Percentiles rank a stretch among this genome's conserved stretches.
Evolutionary conservation across 345 rosid species (phyloP).

Genomic region (Citrus reticulata): DNA sequence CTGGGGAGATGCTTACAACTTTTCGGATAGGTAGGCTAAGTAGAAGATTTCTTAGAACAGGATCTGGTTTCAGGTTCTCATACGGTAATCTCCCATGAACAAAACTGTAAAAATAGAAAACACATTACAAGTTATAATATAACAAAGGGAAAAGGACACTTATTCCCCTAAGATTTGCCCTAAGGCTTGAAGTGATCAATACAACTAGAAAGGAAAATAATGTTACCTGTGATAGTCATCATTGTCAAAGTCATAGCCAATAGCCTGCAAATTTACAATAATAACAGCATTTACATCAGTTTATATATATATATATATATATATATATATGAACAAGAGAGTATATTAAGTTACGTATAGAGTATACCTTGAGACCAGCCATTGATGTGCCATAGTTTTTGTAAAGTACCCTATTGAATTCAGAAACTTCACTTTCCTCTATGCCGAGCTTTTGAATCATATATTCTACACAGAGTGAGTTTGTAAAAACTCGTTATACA

Average conservation of each 20-base stretch:
- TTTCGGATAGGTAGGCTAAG: slow-evolving; percentile 61
- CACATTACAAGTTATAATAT: neutral
- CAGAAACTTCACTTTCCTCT: slow-evolving; percentile 49
- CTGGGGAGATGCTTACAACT: slow-evolving; percentile 43
- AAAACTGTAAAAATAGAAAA: slow-evolving; percentile 27
- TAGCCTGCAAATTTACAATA: slow-evolving; percentile 44
- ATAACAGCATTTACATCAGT: neutral
- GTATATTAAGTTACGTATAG: neutral
- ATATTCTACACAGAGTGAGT: slow-evolving; percentile 41
- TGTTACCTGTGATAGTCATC: slow-evolving; percentile 70
- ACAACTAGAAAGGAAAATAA: neutral
- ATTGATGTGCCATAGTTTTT: slow-evolving; percentile 78
- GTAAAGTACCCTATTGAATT: slow-evolving; percentile 56
- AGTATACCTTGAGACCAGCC: slow-evolving; percentile 85
- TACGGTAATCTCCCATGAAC: slow-evolving; percentile 87
- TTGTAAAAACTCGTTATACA: neutral
- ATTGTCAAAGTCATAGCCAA: slow-evolving; percentile 75
- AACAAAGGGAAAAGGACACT: too few relatives aligned
- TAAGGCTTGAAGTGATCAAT: too few relatives aligned
- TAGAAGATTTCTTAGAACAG: slow-evolving; percentile 63
- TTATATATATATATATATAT: too few relatives aligned
- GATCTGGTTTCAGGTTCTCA: slow-evolving; percentile 75
- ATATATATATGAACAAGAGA: too few relatives aligned
- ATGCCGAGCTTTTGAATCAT: slow-evolving; percentile 71
- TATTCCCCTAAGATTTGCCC: too few relatives aligned